Conservation (phyloP, 2,329 filamentous ascomycete genomes). For the Neofusicoccum parvum region DNA sequence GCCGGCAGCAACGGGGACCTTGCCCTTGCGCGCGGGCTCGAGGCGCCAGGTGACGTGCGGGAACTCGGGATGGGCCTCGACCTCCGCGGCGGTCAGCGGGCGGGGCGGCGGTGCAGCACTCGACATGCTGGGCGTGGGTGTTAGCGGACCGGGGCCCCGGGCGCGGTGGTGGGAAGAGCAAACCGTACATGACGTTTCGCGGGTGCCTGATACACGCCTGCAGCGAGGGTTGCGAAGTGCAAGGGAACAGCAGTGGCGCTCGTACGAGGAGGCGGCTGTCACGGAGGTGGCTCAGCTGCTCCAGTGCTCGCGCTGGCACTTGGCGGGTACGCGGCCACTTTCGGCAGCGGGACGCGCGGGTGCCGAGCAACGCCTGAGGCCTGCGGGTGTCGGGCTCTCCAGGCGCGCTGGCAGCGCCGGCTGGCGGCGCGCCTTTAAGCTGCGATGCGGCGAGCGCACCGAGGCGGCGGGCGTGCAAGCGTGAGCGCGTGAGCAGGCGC, state of each 20-base stretch:
- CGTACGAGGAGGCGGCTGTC: slow-evolving; percentile 3
- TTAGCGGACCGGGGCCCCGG: slow-evolving; percentile 3
- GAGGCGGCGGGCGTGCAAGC: not conserved
- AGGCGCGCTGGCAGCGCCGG: too few species aligned
- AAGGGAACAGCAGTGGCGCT: slow-evolving; percentile 1
- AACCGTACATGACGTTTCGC: slow-evolving; percentile 13
- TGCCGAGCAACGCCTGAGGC: not conserved
- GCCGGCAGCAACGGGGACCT: slow-evolving; percentile 64
- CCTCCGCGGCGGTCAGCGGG: slow-evolving; percentile 58
- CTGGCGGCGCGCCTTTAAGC: too few species aligned
- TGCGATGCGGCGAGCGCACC: not conserved
- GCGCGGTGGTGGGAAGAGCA: not conserved
- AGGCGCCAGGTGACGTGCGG: slow-evolving; percentile 69
- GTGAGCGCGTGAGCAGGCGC: slow-evolving; percentile 5
- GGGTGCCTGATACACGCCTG: slow-evolving; percentile 5
- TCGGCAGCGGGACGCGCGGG: slow-evolving; percentile 11
- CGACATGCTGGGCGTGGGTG: not conserved
- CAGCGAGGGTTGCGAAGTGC: slow-evolving; percentile 3
- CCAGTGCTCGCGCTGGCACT: not conserved
- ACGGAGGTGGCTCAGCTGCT: slow-evolving; percentile 16
- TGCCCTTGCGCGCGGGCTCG: slow-evolving; percentile 64
- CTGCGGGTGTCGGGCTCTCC: too few species aligned
- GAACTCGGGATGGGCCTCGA: slow-evolving; percentile 67
- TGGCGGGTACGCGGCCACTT: slow-evolving; percentile 10
- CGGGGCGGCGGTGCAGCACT: slow-evolving; percentile 21